phyloP scores from a whole-genome alignment of 2,329 filamentous ascomycete genomes.

The Botrytis byssoidea region DNA sequence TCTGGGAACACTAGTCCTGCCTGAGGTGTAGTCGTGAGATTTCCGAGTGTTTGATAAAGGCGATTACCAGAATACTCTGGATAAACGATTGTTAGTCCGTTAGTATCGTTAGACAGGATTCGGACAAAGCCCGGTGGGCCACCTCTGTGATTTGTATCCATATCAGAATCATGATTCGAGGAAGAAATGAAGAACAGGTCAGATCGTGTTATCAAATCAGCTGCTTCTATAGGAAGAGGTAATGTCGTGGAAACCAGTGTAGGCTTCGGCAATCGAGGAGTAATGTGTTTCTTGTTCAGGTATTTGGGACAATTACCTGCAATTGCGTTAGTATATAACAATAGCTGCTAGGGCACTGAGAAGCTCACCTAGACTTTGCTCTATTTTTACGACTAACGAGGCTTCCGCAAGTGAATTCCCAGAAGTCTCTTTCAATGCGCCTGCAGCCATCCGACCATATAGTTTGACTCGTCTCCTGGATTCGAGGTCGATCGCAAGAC shows the following conservation, averaged over 20 bases:
- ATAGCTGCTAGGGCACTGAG: background rate
- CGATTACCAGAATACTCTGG: constrained; percentile 83
- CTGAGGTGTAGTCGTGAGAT: constrained; percentile 63
- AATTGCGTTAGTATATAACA: constrained; percentile 3
- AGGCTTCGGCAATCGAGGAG: constrained; percentile 53
- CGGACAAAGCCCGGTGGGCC: constrained; percentile 73
- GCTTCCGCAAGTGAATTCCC: constrained; percentile 27
- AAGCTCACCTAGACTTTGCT: constrained; percentile 60
- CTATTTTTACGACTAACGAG: constrained; percentile 64
- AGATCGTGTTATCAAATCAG: constrained; percentile 56
- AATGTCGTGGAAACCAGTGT: constrained; percentile 48
- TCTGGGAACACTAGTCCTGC: constrained; percentile 73
- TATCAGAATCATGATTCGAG: constrained; percentile 57
- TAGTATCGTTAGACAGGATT: constrained; percentile 56
- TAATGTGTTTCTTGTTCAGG: constrained; percentile 69
- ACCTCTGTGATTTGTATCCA: constrained; percentile 84
- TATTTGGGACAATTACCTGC: constrained; percentile 84
- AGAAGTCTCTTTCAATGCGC: constrained; percentile 46
- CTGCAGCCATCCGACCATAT: constrained; percentile 67
- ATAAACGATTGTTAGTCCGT: constrained; percentile 56
- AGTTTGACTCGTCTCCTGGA: constrained; percentile 71
- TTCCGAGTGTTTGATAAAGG: constrained; percentile 80
- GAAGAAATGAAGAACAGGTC: constrained; percentile 81
- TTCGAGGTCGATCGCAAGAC: constrained; percentile 61
- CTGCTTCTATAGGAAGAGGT: constrained; percentile 35